Evolutionary conservation across 257 asterid genomes (phyloP).

Genomic region (Solanum stenotomum): DNA sequence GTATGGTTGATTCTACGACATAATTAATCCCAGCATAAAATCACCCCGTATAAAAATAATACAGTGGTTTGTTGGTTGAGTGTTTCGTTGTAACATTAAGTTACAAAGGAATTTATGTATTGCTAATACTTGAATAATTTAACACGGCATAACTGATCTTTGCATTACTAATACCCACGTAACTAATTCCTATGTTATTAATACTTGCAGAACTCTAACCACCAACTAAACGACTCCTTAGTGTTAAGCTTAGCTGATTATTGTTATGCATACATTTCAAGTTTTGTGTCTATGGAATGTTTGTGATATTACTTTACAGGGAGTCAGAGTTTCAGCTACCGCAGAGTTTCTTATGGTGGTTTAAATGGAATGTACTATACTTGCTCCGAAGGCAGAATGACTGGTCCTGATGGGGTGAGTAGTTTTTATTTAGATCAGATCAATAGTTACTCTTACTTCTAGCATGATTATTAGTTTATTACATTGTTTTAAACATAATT

Average conservation of each 20-base stretch:
- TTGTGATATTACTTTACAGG: constrained; percentile 24
- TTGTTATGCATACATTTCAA: neutral
- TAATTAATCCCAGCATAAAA: neutral
- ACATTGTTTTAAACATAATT: neutral
- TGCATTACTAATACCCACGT: neutral
- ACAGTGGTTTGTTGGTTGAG: neutral
- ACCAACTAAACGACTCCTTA: neutral
- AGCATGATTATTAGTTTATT: neutral
- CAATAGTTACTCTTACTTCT: neutral
- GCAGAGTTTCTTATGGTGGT: constrained; percentile 60
- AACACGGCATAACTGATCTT: neutral
- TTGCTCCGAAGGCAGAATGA: constrained; percentile 51
- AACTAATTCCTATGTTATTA: neutral
- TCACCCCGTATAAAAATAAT: neutral
- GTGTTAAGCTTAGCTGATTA: neutral
- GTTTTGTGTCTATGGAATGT: neutral
- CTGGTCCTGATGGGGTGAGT: constrained; percentile 79
- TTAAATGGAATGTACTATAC: constrained; percentile 46
- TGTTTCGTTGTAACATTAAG: neutral
- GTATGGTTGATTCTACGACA: neutral
- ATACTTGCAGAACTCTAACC: neutral
- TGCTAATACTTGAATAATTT: neutral
- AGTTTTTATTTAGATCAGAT: neutral
- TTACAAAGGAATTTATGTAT: neutral
- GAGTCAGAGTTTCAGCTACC: constrained; percentile 36